Percentiles rank a stretch among this genome's conserved stretches.
These are phyloP conservation scores for Phylloporus sp. DNA, from an alignment of 768 basidiomycete genomes.

Conservation along the genomic window DNA sequence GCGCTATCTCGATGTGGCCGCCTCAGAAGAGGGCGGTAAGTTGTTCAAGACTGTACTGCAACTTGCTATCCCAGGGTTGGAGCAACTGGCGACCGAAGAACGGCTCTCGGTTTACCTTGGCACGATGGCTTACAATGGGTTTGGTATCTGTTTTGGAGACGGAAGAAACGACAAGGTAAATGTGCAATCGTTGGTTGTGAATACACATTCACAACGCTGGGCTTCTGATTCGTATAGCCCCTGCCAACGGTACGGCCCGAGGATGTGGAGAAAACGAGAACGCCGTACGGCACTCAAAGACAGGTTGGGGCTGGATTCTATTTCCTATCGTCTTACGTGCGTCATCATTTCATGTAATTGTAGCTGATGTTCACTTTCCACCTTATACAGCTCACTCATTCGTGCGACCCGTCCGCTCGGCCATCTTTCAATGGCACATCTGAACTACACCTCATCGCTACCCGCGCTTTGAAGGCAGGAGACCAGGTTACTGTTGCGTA, in stretches of 20 bases:
- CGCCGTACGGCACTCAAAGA: slow-evolving; percentile 66
- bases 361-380: background rate
- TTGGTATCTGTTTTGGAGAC: slow-evolving; percentile 61
- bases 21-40: slow-evolving; percentile 44
- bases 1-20: slow-evolving; percentile 55
- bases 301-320: slow-evolving; percentile 78
- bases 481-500: slow-evolving; percentile 74
- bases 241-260: slow-evolving; percentile 52
- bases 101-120: slow-evolving; percentile 56
- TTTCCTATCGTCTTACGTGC: slow-evolving; percentile 66
- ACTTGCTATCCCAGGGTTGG: slow-evolving; percentile 63
- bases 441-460: slow-evolving; percentile 67
- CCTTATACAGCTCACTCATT: slow-evolving; percentile 52
- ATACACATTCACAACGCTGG: background rate
- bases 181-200: background rate
- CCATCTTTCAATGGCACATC: slow-evolving; percentile 68
- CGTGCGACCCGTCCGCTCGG: slow-evolving; percentile 63
- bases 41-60: slow-evolving; percentile 52
- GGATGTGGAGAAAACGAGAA: slow-evolving; percentile 69
- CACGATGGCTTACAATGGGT: slow-evolving; percentile 73
- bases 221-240: slow-evolving; percentile 38
- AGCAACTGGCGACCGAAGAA: slow-evolving; percentile 63
- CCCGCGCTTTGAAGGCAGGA: slow-evolving; percentile 61
- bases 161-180: slow-evolving; percentile 70
- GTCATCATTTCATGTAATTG: slow-evolving; percentile 15